phyloP scores from a whole-genome alignment of 139 green algal species.

The Tetratostichococcus sp. region DNA sequence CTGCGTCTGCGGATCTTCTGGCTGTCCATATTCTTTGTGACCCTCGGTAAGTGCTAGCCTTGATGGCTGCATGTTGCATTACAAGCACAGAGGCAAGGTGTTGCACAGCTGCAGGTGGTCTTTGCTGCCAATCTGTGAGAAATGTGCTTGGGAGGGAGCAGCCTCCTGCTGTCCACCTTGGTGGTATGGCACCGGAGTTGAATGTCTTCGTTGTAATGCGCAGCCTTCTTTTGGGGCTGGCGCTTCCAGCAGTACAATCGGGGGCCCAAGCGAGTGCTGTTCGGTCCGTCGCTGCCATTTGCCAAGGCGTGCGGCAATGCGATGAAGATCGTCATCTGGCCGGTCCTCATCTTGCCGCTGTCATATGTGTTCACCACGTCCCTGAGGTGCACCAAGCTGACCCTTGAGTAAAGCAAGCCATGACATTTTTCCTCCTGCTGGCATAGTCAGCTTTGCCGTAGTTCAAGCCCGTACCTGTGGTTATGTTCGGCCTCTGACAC shows the following conservation, averaged over 20 bases:
- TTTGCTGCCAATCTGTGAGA: too few species aligned
- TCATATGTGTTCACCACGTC: neutral
- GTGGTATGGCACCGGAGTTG: too few species aligned
- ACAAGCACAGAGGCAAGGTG: too few species aligned
- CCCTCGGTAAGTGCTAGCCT: neutral
- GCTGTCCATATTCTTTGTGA: neutral
- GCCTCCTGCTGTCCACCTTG: too few species aligned
- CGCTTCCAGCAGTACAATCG: neutral
- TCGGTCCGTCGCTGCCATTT: neutral
- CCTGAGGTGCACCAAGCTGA: neutral
- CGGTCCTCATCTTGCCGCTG: neutral
- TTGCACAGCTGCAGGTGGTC: too few species aligned
- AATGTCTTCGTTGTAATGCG: neutral
- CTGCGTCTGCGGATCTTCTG: neutral
- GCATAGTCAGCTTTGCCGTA: too few species aligned
- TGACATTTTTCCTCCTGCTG: too few species aligned
- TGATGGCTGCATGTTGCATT: too few species aligned
- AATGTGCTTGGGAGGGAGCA: too few species aligned
- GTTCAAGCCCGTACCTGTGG: too few species aligned
- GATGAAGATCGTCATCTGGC: slow-evolving; percentile 9
- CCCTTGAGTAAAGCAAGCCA: neutral
- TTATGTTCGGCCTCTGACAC: too few species aligned
- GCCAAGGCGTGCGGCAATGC: neutral
- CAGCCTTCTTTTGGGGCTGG: neutral
- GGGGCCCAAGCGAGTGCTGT: neutral